A percentile compares a stretch with the other conserved stretches of the same genome.
Evolutionary conservation across 768 basidiomycete genomes (phyloP).

Genomic region (Xanthoconium purpureum): DNA sequence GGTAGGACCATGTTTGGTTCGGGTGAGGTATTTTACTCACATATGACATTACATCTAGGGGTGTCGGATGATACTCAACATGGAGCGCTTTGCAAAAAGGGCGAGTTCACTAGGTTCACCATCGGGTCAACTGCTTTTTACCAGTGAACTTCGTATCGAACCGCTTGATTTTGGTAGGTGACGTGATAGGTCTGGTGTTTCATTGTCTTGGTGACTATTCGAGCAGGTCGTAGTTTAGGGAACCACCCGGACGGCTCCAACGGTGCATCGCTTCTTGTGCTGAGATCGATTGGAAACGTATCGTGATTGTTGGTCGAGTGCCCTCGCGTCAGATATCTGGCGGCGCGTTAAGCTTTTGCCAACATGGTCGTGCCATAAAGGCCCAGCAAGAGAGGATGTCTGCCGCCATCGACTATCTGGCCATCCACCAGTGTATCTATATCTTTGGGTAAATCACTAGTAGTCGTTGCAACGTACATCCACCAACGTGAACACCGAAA

Average conservation of each 20-base stretch:
- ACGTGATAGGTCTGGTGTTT: not conserved
- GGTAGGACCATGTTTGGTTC: conserved; percentile 4
- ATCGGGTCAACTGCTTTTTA: not conserved
- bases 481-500: too few species aligned
- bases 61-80: conserved; percentile 24
- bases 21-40: not conserved
- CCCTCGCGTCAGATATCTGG: not conserved
- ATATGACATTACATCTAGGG: conserved; percentile 11
- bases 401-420: too few species aligned
- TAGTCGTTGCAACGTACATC: too few species aligned
- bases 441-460: too few species aligned
- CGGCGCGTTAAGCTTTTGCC: too few species aligned
- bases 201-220: not conserved
- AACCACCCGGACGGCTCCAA: not conserved
- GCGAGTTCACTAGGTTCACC: not conserved
- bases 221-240: not conserved
- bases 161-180: not conserved
- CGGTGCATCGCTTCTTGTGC: not conserved
- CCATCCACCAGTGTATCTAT: too few species aligned
- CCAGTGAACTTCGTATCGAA: conserved; percentile 9
- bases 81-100: conserved; percentile 19
- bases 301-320: not conserved
- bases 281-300: not conserved
- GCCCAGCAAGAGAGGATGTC: too few species aligned
- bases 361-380: too few species aligned